These are phyloP conservation scores for Phlebiopsis gigantea DNA, from an alignment of 768 basidiomycete genomes.

Conservation along the genomic window DNA sequence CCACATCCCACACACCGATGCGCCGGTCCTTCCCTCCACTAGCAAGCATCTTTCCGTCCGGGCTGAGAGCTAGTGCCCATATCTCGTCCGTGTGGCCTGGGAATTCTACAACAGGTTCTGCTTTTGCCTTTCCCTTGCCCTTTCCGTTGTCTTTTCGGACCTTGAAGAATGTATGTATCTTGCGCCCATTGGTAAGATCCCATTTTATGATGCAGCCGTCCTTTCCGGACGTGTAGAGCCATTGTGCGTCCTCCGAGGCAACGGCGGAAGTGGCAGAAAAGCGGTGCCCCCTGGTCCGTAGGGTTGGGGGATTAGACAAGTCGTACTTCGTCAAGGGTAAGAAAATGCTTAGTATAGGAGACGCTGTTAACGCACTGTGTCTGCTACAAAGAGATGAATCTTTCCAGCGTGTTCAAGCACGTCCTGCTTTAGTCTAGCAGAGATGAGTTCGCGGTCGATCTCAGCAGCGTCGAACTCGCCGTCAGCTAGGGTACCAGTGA, in stretches of 20 bases:
- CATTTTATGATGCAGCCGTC: slow-evolving; percentile 88
- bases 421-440: slow-evolving; percentile 85
- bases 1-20: slow-evolving; percentile 83
- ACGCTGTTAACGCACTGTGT: slow-evolving; percentile 43
- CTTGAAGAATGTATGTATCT: slow-evolving; percentile 56
- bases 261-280: slow-evolving; percentile 80
- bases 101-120: slow-evolving; percentile 32
- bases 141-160: slow-evolving; percentile 41
- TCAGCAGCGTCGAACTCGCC: slow-evolving; percentile 95
- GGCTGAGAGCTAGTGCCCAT: slow-evolving; percentile 74
- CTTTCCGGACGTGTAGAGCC: slow-evolving; percentile 87
- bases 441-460: slow-evolving; percentile 90
- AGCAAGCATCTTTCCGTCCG: slow-evolving; percentile 79
- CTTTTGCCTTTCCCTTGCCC: slow-evolving; percentile 57
- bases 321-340: slow-evolving; percentile 41
- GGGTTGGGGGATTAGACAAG: slow-evolving; percentile 42
- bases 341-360: background rate
- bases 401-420: slow-evolving; percentile 88
- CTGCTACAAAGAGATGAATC: slow-evolving; percentile 75
- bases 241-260: slow-evolving; percentile 63
- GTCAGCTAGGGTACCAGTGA: slow-evolving; percentile 44
- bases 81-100: slow-evolving; percentile 88
- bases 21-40: slow-evolving; percentile 83
- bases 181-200: slow-evolving; percentile 65
- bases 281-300: slow-evolving; percentile 70